Base-by-base conservation (phyloP, 1,284 basidiomycete genomes). In the Ustilago hordei region DNA sequence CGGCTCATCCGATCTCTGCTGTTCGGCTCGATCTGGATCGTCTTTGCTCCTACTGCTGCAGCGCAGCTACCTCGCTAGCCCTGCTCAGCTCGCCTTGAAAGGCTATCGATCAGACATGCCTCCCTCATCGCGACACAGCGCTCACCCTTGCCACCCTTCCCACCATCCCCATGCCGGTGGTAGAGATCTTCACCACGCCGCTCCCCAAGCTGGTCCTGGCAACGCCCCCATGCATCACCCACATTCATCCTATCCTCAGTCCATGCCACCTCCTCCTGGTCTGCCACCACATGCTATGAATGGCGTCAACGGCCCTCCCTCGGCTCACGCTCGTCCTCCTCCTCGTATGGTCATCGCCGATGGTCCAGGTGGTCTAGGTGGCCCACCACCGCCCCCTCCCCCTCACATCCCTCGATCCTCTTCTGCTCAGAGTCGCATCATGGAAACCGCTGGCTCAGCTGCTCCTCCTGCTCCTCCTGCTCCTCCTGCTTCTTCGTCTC, bases 391-490 rank as follows among this genome's bases (percentile, higher is more conserved):
- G 4, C 69, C 66, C 0, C 68, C 75, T 8, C 71, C 70, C 3
- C 75, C 75, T 6, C 71, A 75, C 62, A 75, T 78, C 36, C 75
- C 75, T 23, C 61, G 75, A 35, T 78, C 75, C 15, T 71, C 71
- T 1, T 75, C 75, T 6, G 75, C 75, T 32, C 65, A 74, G 41
- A 71, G 71, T 47, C 75, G 71, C 45, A 69, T 66, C 57, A 78
- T 78, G 67, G 75, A 78, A 11, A 60, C 64, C 15, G 60, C 45
- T 35, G 55, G 47, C 28, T 38, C 48, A 31, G 54, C 64, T 32
- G 75, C 56, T 17, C 62, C 67, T 48, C 47, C 66, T 57, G 55
- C 71, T 15, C n/a, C n/a, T n/a, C n/a, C 64, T 32, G 75, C 56
- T 17, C 62, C 67, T 48, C 47, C 66, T 57, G 55, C 71, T 15